Evolutionary conservation across 192 early-diverging fungal species (phyloP), one percentile per base, ranked within the genome.

Genomic region (Dimargaris xerosporica): DNA sequence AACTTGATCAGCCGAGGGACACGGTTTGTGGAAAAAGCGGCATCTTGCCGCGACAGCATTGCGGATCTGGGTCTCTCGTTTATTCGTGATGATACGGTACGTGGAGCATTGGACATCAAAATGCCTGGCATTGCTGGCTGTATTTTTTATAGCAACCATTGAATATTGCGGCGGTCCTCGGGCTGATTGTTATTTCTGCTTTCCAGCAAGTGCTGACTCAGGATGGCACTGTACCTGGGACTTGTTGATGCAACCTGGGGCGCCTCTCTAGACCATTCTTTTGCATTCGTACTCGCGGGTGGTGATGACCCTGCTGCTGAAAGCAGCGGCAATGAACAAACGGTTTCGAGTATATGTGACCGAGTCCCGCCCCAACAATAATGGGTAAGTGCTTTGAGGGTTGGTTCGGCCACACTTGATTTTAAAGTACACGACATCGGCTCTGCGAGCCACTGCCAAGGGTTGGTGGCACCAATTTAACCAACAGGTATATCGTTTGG

Each of bases 211-310:
- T n/a, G n/a, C n/a, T n/a, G n/a, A n/a, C n/a, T n/a, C n/a, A n/a
- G n/a, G n/a, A n/a, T n/a, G n/a, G n/a, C n/a, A n/a, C n/a, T n/a
- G n/a, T n/a, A n/a, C n/a, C n/a, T n/a, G n/a, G n/a, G n/a, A n/a
- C n/a, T n/a, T n/a, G n/a, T n/a, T n/a, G n/a, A n/a, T n/a, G n/a
- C n/a, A n/a, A n/a, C n/a, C n/a, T n/a, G n/a, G n/a, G n/a, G n/a
- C n/a, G n/a, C n/a, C n/a, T n/a, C n/a, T n/a, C n/a, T 63, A 85
- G 69, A 79, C 83, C 1, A 88, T 99, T 64, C 75, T 99, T 29
- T 78, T 99, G 21, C 96, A 99, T 68, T 91, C 91, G 28, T 95
- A 93, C 68, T 99, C 96, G 25, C 84, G 94, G 6, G 90, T 93
- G 1, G 89, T 97, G 15, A 92, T 95, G 85, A 64, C 80, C 23